A percentile compares a stretch with the other conserved stretches of the same genome.
phyloP scores from a whole-genome alignment of 75 land plant genomes.

The Picea sitchensis region DNA sequence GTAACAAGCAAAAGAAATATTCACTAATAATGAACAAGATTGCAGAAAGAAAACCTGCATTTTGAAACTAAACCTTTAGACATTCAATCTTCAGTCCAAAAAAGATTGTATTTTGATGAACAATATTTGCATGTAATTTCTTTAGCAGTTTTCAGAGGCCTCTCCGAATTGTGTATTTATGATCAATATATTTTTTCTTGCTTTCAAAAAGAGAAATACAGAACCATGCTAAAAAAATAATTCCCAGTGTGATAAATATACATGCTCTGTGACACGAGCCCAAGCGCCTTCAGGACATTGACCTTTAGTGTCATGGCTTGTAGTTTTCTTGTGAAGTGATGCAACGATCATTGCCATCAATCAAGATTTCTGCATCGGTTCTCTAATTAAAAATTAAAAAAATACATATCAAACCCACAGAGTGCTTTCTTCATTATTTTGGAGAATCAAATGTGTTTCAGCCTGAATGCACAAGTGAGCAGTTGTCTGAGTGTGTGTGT shows the following conservation, averaged over 20 bases:
- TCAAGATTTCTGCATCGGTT: not conserved
- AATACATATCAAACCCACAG: not conserved
- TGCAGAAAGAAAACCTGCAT: no score
- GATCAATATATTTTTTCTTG: not conserved
- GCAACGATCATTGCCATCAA: not conserved
- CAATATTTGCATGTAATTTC: not conserved
- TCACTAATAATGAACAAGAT: no score
- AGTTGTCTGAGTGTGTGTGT: not conserved
- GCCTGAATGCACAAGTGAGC: not conserved
- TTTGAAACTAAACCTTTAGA: no score
- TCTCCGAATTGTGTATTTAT: not conserved
- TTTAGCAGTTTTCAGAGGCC: not conserved
- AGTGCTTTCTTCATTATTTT: no score
- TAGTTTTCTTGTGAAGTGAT: not conserved
- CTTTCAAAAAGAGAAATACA: not conserved
- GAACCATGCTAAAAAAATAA: not conserved
- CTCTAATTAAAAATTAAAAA: not conserved
- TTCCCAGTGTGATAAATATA: not conserved
- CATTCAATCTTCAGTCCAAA: no score
- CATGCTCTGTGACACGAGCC: not conserved
- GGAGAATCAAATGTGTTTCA: no score
- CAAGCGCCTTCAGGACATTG: not conserved
- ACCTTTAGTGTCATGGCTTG: not conserved
- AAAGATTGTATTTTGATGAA: not conserved
- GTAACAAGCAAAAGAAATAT: no score